Evolutionary conservation across 2,329 filamentous ascomycete genomes (phyloP), one percentile per base, ranked within the genome.

Genomic region (Cladosporium velox): DNA sequence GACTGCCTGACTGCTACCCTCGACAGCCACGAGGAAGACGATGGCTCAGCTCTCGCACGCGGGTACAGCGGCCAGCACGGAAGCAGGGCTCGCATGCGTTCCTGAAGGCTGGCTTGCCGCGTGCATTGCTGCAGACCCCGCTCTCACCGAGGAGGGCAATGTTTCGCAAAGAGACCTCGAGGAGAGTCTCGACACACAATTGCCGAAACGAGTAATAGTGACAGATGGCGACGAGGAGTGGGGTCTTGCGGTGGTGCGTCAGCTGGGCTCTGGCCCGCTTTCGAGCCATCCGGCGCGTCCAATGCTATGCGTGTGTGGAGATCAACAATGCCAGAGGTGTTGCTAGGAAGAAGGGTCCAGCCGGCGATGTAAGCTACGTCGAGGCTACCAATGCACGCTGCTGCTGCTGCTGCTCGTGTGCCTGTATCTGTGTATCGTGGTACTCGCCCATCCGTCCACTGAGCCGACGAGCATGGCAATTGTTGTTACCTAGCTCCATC

Each of bases 401-500:
- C 34, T 35, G 34, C 32, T 34, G 41, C 41, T 8, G 41, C n/a
- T 47, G 14, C 41, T 47, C 41, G 41, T 47, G 41, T 47, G 41
- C n/a, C 41, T 24, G n/a, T 47, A 2, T 47, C n/a, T 44, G 18
- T 47, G 41, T 47, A 47, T 47, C 41, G 1, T 24, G n/a, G 41
- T 47, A 47, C 41, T 47, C 41, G 41, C 10, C n/a, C 41, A 47
- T 47, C 32, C 55, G 34, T 58, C 55, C 55, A 58, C 34, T 58
- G 55, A 58, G 30, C 55, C 55, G 55, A 34, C 30, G 18, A 41
- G 55, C 32, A 58, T 41, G 55, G 34, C 55, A 58, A 26, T 58
- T 58, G 55, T 41, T 28, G 55, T 58, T 58, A 58, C 55, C 55
- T 58, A 58, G 55, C 55, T 58, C 32, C 21, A 58, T 58, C 8